These are phyloP conservation scores for Hexamita inflata DNA, from an alignment of 208 protist species.

Conservation along the genomic window DNA sequence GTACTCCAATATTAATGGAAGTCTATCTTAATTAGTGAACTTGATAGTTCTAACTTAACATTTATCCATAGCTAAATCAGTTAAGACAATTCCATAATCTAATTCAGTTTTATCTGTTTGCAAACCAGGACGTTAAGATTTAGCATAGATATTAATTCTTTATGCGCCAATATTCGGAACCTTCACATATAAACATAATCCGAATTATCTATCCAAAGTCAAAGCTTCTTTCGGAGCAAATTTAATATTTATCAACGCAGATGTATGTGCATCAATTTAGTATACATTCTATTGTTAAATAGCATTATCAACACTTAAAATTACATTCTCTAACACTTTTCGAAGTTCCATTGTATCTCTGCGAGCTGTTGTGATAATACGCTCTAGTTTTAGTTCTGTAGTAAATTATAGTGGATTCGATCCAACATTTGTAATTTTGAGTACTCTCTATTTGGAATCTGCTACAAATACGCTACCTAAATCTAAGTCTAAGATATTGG, in stretches of 20 bases:
- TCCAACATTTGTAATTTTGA: conserved; percentile 15
- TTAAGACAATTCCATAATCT: conserved; percentile 14
- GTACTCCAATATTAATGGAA: conserved; percentile 9
- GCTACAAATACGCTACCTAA: conserved; percentile 15
- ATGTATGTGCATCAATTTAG: background rate
- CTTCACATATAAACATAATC: background rate
- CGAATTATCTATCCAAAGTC: background rate
- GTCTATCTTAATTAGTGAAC: conserved; percentile 5
- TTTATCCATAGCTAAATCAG: background rate
- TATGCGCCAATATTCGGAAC: background rate
- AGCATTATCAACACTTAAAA: background rate
- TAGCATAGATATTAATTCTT: background rate
- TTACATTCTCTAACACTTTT: background rate
- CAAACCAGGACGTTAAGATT: background rate
- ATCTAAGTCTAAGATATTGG: background rate
- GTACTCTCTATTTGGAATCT: background rate
- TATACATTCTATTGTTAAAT: background rate
- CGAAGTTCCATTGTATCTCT: conserved; percentile 1
- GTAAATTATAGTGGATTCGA: background rate
- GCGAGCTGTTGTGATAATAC: background rate
- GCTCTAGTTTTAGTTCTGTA: background rate
- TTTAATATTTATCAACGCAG: background rate
- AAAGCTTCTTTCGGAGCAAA: background rate
- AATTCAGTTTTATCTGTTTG: background rate
- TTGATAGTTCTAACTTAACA: background rate